Percentiles rank a stretch among this genome's conserved stretches.
phyloP scores from a whole-genome alignment of 139 green algal genomes.

The Chlorella sorokiniana region DNA sequence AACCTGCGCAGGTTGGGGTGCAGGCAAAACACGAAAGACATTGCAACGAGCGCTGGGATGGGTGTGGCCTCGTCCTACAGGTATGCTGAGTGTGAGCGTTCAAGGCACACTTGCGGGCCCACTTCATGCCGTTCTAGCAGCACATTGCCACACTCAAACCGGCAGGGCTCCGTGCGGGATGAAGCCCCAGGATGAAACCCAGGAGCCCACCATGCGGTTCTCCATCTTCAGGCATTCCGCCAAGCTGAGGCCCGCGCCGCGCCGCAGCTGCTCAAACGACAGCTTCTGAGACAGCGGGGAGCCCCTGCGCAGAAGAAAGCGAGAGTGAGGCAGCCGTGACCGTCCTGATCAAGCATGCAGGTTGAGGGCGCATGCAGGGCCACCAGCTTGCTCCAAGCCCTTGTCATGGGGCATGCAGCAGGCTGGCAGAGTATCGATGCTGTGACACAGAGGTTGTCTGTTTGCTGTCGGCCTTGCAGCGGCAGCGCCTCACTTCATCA shows the following conservation, averaged over 20 bases:
- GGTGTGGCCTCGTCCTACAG: too few relatives aligned
- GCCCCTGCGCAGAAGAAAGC: slow-evolving; percentile 19
- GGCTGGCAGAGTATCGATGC: too few relatives aligned
- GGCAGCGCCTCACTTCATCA: slow-evolving; percentile 10
- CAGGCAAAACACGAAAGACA: neutral
- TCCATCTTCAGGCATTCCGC: slow-evolving; percentile 72
- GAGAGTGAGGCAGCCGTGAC: neutral
- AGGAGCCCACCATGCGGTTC: slow-evolving; percentile 52
- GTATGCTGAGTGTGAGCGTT: neutral
- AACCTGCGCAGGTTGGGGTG: neutral
- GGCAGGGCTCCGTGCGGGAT: too few relatives aligned
- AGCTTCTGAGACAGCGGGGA: slow-evolving; percentile 53
- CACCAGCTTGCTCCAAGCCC: too few relatives aligned
- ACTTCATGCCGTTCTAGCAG: too few relatives aligned
- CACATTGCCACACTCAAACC: neutral
- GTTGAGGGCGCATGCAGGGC: neutral
- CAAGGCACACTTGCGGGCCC: too few relatives aligned
- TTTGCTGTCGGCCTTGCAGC: too few relatives aligned
- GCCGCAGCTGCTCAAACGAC: slow-evolving; percentile 44
- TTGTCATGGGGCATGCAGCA: too few relatives aligned
- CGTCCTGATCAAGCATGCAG: too few relatives aligned
- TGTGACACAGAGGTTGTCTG: too few relatives aligned
- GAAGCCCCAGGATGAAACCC: too few relatives aligned
- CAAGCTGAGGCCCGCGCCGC: slow-evolving; percentile 41
- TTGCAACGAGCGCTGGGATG: neutral